phyloP scores from a whole-genome alignment of 1,284 basidiomycete genomes.

The Mycosarcoma mackinlayi region DNA sequence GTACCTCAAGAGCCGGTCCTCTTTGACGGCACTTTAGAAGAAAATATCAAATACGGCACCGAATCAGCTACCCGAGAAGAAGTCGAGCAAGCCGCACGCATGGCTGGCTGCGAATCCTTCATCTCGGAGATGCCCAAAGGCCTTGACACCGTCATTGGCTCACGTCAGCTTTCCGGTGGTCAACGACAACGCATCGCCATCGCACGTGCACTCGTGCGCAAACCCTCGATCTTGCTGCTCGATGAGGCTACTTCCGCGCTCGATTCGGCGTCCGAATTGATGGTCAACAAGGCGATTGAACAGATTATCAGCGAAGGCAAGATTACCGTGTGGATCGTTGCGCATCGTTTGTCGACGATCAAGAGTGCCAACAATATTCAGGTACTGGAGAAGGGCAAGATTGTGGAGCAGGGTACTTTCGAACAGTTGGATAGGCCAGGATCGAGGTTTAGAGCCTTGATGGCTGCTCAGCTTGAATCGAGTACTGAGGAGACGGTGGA shows the following conservation, averaged over 20 bases:
- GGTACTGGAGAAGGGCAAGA: conserved; percentile 70
- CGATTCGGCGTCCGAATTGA: conserved; percentile 69
- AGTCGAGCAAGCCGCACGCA: conserved; percentile 85
- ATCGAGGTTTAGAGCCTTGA: conserved; percentile 56
- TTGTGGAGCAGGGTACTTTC: conserved; percentile 71
- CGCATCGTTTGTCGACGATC: conserved; percentile 71
- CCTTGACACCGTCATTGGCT: conserved; percentile 76
- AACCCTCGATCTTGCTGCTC: conserved; percentile 69
- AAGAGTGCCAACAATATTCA: conserved; percentile 71
- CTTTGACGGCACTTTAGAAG: conserved; percentile 83
- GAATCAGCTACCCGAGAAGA: conserved; percentile 79
- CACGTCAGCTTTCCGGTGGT: conserved; percentile 69
- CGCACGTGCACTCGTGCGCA: conserved; percentile 71
- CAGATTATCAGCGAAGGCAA: conserved; percentile 70
- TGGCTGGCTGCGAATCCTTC: conserved; percentile 91
- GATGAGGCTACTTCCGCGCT: conserved; percentile 69
- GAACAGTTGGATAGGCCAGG: conserved; percentile 69
- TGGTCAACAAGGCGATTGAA: conserved; percentile 70
- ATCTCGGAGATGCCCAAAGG: conserved; percentile 89
- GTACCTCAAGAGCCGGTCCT: conserved; percentile 65
- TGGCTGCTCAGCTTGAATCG: conserved; percentile 63
- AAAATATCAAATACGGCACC: conserved; percentile 89
- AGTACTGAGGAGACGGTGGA: conserved; percentile 7
- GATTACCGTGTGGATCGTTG: conserved; percentile 72
- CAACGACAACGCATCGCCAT: conserved; percentile 72